These are phyloP conservation scores for Cystofilobasidium capitatum DNA, from an alignment of 768 basidiomycete species.

Conservation along the genomic window DNA sequence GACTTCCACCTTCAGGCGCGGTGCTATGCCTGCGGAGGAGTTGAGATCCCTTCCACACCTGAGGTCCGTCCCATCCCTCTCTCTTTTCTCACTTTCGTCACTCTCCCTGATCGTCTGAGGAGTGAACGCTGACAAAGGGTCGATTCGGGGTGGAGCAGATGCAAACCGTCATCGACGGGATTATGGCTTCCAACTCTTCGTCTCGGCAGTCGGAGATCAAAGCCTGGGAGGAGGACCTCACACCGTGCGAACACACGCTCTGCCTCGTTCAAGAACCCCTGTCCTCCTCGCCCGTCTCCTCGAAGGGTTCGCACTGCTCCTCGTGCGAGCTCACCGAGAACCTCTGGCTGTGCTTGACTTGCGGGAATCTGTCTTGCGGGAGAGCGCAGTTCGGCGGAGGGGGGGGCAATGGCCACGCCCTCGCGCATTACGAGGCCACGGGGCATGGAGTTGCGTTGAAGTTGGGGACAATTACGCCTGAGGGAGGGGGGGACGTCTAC, in stretches of 20 bases:
- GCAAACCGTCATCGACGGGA: slow-evolving; percentile 51
- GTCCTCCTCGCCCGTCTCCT: slow-evolving; percentile 27
- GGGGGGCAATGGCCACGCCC: slow-evolving; percentile 77
- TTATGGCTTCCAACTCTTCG: slow-evolving; percentile 75
- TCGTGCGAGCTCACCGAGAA: slow-evolving; percentile 81
- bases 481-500: slow-evolving; percentile 85
- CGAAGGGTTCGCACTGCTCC: slow-evolving; percentile 60
- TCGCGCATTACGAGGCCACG: slow-evolving; percentile 62
- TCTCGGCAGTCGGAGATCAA: slow-evolving; percentile 89
- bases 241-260: slow-evolving; percentile 70
- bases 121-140: neutral
- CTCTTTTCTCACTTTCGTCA: neutral
- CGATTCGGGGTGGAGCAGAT: slow-evolving; percentile 42
- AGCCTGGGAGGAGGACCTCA: slow-evolving; percentile 94
- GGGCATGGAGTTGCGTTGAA: slow-evolving; percentile 79
- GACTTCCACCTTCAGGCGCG: slow-evolving; percentile 55
- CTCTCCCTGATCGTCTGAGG: neutral
- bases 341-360: slow-evolving; percentile 88
- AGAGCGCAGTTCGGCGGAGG: slow-evolving; percentile 68
- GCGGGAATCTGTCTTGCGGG: slow-evolving; percentile 83
- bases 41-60: slow-evolving; percentile 24
- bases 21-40: slow-evolving; percentile 62
- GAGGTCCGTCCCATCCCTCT: neutral
- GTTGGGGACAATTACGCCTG: slow-evolving; percentile 90
- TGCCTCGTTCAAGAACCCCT: slow-evolving; percentile 46